Base-by-base conservation (phyloP, 352 stramenopile genomes). In the Pythium aquatile region DNA sequence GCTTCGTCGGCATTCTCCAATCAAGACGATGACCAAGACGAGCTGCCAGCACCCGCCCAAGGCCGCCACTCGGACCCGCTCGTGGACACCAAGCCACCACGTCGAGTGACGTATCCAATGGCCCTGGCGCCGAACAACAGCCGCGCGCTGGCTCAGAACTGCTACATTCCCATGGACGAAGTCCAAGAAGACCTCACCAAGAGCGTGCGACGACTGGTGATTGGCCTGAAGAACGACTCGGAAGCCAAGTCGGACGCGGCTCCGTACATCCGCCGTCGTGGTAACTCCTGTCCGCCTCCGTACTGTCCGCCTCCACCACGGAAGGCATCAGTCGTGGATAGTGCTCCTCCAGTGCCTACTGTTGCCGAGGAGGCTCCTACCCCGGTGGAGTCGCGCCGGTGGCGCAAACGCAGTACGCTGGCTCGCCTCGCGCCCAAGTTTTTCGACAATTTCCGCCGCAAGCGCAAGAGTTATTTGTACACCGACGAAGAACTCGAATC, bases 401-500 rank as follows among this genome's bases (percentile, higher is more conserved):
- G 58, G 51, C 61, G 73, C 24, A 89, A 88, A 69, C 83, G 87
- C 63, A 81, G 70, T 35, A 70, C 83, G 20, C 73, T 93, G 29
- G 74, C 72, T 33, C 77, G 85, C 13, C 63, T 94, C 5, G 81
- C 79, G 3, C 82, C 85, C 10, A 76, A 78, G 9, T 65, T 93
- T 13, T 57, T 91, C 35, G 74, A 87, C 63, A 81, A 77, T 26
- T 82, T 94, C 40, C 81, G 85, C 5, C 79, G 80, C 55, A 91
- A 91, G 54, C 80, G 79, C 33, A 89, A 83, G 56, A 85, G 78
- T 30, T 91, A 91, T 39, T 61, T 90, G 58, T 91, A 86, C 58
- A 94, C 85, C 11, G 85, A 94, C 47, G 81, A 88, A 62, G 83
- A 94, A 59, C 74, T 94, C 17, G 83, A 90, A 65, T 82, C 70